Conservation (phyloP, 805 yeast genomes). For the Candida ipomoeae region DNA sequence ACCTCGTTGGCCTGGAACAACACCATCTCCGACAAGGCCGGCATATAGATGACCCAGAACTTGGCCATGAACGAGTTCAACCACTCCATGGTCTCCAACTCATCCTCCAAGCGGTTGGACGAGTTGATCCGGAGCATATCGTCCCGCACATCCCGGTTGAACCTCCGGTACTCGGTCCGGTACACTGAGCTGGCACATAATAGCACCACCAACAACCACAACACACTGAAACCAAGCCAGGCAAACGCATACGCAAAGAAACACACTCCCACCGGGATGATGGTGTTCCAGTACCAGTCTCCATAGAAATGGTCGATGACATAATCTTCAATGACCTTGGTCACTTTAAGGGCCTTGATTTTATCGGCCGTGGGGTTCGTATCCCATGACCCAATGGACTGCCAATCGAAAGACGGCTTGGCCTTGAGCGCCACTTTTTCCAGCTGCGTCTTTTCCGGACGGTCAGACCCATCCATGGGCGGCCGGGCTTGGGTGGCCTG, state of each 20-base stretch:
- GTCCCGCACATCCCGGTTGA: conserved; percentile 69
- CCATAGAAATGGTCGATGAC: conserved; percentile 65
- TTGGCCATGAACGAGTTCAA: conserved; percentile 70
- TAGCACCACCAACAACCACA: conserved; percentile 57
- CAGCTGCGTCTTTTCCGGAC: neutral
- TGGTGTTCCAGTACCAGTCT: conserved; percentile 70
- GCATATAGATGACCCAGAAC: conserved; percentile 88
- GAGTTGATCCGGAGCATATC: conserved; percentile 66
- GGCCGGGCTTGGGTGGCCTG: conserved; percentile 10
- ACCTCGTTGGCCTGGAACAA: conserved; percentile 63
- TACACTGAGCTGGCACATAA: conserved; percentile 63
- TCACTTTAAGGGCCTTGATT: conserved; percentile 19
- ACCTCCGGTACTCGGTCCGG: conserved; percentile 69
- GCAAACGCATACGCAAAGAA: conserved; percentile 69
- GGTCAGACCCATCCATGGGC: conserved; percentile 12
- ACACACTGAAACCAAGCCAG: conserved; percentile 57
- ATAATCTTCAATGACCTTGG: conserved; percentile 48
- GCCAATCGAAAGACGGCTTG: conserved; percentile 37
- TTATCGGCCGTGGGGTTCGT: conserved; percentile 22
- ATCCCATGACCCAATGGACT: conserved; percentile 38
- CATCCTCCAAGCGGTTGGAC: conserved; percentile 58
- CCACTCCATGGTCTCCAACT: conserved; percentile 77
- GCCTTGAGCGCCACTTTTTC: neutral
- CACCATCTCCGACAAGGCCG: conserved; percentile 74
- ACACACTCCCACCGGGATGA: conserved; percentile 63